These are phyloP conservation scores for Nicotiana paniculata DNA, from an alignment of 257 asterid species.

Conservation along the genomic window DNA sequence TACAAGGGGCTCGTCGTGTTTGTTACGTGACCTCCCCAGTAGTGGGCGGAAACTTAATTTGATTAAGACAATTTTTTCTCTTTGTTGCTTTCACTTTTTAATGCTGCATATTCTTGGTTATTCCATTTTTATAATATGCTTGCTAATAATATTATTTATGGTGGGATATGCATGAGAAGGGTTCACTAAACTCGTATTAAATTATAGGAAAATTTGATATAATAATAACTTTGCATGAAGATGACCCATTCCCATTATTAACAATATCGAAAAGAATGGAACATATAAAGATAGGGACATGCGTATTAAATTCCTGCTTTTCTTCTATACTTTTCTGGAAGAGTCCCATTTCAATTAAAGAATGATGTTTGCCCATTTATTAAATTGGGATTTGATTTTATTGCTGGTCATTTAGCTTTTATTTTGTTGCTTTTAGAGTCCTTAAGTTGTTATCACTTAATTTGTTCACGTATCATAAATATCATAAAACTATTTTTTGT, in stretches of 20 bases:
- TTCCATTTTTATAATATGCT: not conserved
- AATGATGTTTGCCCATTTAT: not conserved
- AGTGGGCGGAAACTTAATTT: too few relatives aligned
- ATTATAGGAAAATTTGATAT: not conserved
- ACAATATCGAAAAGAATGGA: not conserved
- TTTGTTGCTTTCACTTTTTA: not conserved
- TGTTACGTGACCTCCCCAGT: not conserved
- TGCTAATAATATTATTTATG: not conserved
- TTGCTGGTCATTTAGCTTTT: too few relatives aligned
- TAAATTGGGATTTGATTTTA: not conserved
- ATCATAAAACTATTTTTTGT: too few relatives aligned
- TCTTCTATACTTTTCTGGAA: not conserved
- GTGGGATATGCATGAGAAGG: not conserved
- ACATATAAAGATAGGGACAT: not conserved
- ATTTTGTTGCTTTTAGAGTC: too few relatives aligned
- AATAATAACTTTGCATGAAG: not conserved
- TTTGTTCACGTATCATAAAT: too few relatives aligned
- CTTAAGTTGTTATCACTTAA: too few relatives aligned
- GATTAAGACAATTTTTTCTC: not conserved
- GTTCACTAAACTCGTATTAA: not conserved
- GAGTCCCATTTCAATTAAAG: not conserved
- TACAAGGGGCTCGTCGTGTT: not conserved
- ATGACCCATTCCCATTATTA: not conserved
- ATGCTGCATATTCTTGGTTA: not conserved
- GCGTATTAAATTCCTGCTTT: not conserved